Evolutionary conservation across 2,329 filamentous ascomycete genomes (phyloP).

Genomic region (Neofusicoccum laricinum): DNA sequence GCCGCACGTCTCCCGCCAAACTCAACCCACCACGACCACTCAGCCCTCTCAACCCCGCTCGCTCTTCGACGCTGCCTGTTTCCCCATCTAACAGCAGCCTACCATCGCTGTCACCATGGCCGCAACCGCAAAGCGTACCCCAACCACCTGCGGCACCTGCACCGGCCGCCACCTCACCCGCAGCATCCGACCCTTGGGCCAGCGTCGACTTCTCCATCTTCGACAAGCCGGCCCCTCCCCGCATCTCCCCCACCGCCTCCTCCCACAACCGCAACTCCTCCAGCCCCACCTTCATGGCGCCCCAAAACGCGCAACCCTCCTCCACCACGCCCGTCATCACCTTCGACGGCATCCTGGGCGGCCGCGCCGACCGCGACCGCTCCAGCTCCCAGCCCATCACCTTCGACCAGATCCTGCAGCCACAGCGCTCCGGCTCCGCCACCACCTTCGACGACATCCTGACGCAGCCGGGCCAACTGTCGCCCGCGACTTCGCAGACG

Average conservation of each 20-base stretch:
- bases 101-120: not conserved
- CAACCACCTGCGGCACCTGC: not conserved
- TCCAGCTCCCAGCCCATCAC: slow-evolving; percentile 4
- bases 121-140: not conserved
- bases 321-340: slow-evolving; percentile 1
- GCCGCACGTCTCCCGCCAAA: too few species aligned
- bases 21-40: not conserved
- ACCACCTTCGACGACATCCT: slow-evolving; percentile 13
- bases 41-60: slow-evolving; percentile 3
- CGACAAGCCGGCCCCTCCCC: slow-evolving; percentile 14
- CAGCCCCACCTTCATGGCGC: not conserved
- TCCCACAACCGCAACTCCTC: slow-evolving; percentile 6
- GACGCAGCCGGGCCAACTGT: not conserved
- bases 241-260: not conserved
- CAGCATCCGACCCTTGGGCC: slow-evolving; percentile 22
- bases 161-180: not conserved
- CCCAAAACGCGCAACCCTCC: slow-evolving; percentile 14
- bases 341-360: slow-evolving; percentile 3
- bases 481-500: not conserved
- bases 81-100: not conserved
- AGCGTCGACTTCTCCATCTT: slow-evolving; percentile 29
- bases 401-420: slow-evolving; percentile 13
- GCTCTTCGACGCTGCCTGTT: slow-evolving; percentile 3
- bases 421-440: not conserved
- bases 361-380: slow-evolving; percentile 18